These are phyloP conservation scores for Chondrostereum purpureum DNA, from an alignment of 1,284 basidiomycete species.

Conservation along the genomic window DNA sequence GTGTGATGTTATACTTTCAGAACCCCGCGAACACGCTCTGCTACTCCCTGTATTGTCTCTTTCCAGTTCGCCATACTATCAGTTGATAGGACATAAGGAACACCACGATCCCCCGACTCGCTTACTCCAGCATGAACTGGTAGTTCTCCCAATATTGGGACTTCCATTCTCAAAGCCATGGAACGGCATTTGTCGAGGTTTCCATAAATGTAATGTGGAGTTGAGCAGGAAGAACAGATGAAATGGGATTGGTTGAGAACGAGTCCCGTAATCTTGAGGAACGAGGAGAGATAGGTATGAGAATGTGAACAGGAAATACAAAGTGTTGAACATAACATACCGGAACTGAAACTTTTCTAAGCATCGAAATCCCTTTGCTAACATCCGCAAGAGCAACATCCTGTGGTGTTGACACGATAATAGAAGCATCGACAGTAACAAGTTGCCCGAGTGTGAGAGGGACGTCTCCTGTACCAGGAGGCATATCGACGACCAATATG, in stretches of 20 bases:
- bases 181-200: constrained; percentile 57
- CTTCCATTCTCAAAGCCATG: constrained; percentile 54
- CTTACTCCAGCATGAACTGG: constrained; percentile 81
- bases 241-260: constrained; percentile 91
- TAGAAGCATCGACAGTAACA: constrained; percentile 79
- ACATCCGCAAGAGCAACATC: constrained; percentile 92
- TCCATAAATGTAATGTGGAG: constrained; percentile 78
- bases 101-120: constrained; percentile 68
- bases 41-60: constrained; percentile 37
- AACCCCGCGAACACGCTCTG: constrained; percentile 34
- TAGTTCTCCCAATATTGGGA: constrained; percentile 77
- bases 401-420: constrained; percentile 95
- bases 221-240: constrained; percentile 69
- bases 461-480: constrained; percentile 96
- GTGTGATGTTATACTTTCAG: constrained; percentile 6
- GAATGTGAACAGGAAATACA: not conserved
- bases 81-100: constrained; percentile 44
- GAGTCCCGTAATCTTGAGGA: constrained; percentile 89
- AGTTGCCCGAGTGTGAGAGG: constrained; percentile 90
- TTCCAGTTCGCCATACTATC: constrained; percentile 40
- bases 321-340: constrained; percentile 36
- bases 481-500: constrained; percentile 91
- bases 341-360: constrained; percentile 84
- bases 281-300: constrained; percentile 3
- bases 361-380: constrained; percentile 90